Evolutionary conservation across 202 grass and related monocot species (phyloP).

Genomic region (Setaria italica): DNA sequence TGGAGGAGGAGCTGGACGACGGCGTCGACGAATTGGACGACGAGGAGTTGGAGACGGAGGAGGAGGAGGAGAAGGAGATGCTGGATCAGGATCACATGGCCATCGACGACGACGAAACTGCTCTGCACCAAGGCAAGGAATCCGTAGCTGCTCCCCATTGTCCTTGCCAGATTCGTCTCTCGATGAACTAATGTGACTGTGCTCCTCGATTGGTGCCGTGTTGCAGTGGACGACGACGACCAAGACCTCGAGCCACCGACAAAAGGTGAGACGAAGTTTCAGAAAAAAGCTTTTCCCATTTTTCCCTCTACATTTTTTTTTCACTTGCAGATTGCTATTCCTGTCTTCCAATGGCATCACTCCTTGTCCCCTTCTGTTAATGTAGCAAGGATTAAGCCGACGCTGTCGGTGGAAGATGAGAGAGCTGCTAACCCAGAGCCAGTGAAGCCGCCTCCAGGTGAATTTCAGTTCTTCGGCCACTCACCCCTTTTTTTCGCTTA

Average conservation of each 20-base stretch:
- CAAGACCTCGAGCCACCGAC: conserved; percentile 52
- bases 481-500: background rate
- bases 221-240: conserved; percentile 35
- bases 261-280: conserved; percentile 50
- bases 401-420: conserved; percentile 10
- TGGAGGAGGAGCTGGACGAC: conserved; percentile 41
- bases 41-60: conserved; percentile 52
- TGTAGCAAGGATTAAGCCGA: conserved; percentile 30
- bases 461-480: background rate
- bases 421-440: conserved; percentile 41
- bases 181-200: background rate
- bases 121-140: conserved; percentile 55
- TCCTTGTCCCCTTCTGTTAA: background rate
- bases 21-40: conserved; percentile 42
- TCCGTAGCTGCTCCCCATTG: background rate
- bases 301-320: background rate
- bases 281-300: background rate
- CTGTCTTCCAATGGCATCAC: conserved; percentile 25
- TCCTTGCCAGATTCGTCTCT: conserved; percentile 22
- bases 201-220: conserved; percentile 26
- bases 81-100: conserved; percentile 55
- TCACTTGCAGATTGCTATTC: background rate
- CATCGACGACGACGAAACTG: conserved; percentile 43
- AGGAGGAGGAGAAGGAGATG: conserved; percentile 59
- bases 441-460: conserved; percentile 46